Conservation (phyloP, 2,329 filamentous ascomycete species). For the Aphanoascus verrucosus region DNA sequence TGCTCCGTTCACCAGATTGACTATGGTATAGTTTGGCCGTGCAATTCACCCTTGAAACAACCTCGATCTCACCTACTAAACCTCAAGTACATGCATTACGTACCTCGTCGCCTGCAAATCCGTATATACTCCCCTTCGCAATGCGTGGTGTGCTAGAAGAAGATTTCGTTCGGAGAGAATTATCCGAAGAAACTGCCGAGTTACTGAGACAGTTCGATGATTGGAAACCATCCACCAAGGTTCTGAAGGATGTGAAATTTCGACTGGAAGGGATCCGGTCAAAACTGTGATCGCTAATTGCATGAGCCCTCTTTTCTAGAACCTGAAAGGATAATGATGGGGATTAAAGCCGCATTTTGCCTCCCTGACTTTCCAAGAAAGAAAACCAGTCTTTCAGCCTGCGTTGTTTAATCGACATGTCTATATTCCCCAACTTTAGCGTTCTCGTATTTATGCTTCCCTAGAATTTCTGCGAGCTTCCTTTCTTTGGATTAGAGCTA, state of each 20-base stretch:
- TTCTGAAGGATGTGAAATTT: constrained; percentile 91
- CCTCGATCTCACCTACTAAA: constrained; percentile 38
- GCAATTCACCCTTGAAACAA: constrained; percentile 63
- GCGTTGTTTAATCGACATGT: too few relatives aligned
- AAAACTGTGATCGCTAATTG: constrained; percentile 46
- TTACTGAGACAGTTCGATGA: constrained; percentile 81
- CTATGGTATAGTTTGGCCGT: constrained; percentile 51
- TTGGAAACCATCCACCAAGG: constrained; percentile 85
- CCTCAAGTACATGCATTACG: constrained; percentile 41
- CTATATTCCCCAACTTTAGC: too few relatives aligned
- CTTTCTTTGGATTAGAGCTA: too few relatives aligned
- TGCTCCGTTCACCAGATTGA: background rate
- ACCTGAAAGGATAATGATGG: too few relatives aligned
- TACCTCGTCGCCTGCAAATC: constrained; percentile 48
- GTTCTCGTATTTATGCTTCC: too few relatives aligned
- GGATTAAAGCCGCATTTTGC: too few relatives aligned
- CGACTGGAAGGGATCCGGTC: constrained; percentile 82
- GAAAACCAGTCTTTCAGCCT: too few relatives aligned
- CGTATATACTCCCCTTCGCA: constrained; percentile 87
- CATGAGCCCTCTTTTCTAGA: background rate
- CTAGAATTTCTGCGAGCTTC: too few relatives aligned
- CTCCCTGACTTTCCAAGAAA: too few relatives aligned
- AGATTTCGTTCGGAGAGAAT: constrained; percentile 71
- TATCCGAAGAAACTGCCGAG: constrained; percentile 64
- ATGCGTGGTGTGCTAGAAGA: constrained; percentile 91